phyloP scores from a whole-genome alignment of 1,284 basidiomycete genomes.

The Schizophyllum commune region DNA sequence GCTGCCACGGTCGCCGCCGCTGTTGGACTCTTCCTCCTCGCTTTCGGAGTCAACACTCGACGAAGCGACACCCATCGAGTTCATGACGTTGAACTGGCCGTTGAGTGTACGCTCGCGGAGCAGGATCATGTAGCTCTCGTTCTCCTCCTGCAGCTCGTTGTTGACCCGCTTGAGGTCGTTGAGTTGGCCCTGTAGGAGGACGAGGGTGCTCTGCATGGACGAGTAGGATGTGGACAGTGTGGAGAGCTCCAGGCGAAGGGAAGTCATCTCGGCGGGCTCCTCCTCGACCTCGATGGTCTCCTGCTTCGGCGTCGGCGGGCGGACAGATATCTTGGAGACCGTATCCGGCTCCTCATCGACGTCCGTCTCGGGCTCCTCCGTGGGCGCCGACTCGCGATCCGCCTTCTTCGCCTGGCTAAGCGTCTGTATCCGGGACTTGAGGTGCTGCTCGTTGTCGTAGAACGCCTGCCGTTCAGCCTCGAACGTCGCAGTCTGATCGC shows the following conservation, averaged over 20 bases:
- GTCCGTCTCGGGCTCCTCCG: slow-evolving; percentile 26
- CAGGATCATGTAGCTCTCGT: slow-evolving; percentile 91
- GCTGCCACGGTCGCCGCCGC: slow-evolving; percentile 42
- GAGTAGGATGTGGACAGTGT: slow-evolving; percentile 74
- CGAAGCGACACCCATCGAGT: slow-evolving; percentile 51
- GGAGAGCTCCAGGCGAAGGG: slow-evolving; percentile 69
- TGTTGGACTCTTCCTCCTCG: slow-evolving; percentile 28
- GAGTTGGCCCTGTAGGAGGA: slow-evolving; percentile 69
- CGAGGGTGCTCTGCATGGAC: slow-evolving; percentile 70
- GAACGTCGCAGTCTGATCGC: slow-evolving; percentile 59
- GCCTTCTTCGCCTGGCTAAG: slow-evolving; percentile 57
- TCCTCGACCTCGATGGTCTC: slow-evolving; percentile 53
- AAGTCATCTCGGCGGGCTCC: slow-evolving; percentile 79
- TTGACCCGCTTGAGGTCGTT: slow-evolving; percentile 76
- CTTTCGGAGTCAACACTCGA: slow-evolving; percentile 41
- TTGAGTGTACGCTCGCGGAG: slow-evolving; percentile 83
- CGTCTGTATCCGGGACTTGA: slow-evolving; percentile 79
- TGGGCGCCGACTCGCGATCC: slow-evolving; percentile 27
- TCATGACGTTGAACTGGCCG: slow-evolving; percentile 73
- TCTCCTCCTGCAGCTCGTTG: slow-evolving; percentile 81
- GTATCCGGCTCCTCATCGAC: slow-evolving; percentile 33
- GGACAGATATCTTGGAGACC: slow-evolving; percentile 12
- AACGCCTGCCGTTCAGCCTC: slow-evolving; percentile 81
- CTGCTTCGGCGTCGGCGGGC: slow-evolving; percentile 24
- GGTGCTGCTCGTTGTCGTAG: slow-evolving; percentile 82